Evolutionary conservation across 1,284 basidiomycete species (phyloP).

Genomic region (Cryptococcus sp.): DNA sequence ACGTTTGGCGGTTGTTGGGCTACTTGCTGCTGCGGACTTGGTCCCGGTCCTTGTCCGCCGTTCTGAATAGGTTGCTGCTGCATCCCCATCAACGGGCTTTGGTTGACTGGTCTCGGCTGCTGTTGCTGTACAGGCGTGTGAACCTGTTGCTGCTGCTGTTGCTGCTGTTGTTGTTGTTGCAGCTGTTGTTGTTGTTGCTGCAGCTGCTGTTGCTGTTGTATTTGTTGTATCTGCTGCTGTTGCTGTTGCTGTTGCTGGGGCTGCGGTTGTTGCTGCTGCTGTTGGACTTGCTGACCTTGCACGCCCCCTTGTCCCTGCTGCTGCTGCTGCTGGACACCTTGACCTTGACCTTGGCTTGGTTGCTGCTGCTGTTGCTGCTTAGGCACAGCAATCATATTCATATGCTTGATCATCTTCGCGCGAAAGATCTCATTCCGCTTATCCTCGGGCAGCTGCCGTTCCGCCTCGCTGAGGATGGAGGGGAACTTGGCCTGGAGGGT

Average conservation of each 20-base stretch:
- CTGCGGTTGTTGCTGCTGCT: slow-evolving; percentile 4
- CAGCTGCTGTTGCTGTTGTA: slow-evolving; percentile 7
- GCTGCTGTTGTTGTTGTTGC: background rate
- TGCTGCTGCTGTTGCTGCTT: background rate
- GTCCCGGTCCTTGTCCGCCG: too few relatives aligned
- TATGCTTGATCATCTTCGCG: slow-evolving; percentile 16
- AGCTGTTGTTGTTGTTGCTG: slow-evolving; percentile 4
- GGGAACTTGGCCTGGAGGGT: slow-evolving; percentile 24
- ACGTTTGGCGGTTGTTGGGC: slow-evolving; percentile 20
- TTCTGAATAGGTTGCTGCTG: slow-evolving; percentile 1
- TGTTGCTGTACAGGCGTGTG: slow-evolving; percentile 10
- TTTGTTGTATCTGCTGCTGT: slow-evolving; percentile 11
- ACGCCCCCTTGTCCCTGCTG: background rate
- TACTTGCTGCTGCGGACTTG: slow-evolving; percentile 13
- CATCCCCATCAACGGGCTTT: slow-evolving; percentile 11
- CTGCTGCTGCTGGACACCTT: background rate
- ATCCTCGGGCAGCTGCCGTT: slow-evolving; percentile 32
- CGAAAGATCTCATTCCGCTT: slow-evolving; percentile 19
- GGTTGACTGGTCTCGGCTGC: slow-evolving; percentile 8
- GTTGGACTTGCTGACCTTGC: background rate
- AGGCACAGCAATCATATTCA: slow-evolving; percentile 4
- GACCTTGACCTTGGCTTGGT: background rate
- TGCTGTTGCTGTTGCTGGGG: slow-evolving; percentile 7
- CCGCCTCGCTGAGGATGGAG: slow-evolving; percentile 31
- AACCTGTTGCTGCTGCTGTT: slow-evolving; percentile 17